Evolutionary conservation across 441 rosid genomes (phyloP).

Genomic region (Gossypium davidsonii): DNA sequence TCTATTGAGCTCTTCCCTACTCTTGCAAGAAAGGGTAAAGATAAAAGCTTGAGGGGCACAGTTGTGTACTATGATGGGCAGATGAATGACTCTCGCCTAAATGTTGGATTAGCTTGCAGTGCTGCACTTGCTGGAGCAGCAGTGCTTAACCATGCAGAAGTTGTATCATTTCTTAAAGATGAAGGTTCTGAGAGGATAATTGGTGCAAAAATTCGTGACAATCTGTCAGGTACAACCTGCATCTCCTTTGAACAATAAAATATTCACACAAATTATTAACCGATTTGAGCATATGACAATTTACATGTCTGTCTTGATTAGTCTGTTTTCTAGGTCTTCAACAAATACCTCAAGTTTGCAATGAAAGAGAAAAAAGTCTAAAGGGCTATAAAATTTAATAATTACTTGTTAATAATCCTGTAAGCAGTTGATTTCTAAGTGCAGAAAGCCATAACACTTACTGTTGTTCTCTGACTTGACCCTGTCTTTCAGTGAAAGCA

Average conservation of each 20-base stretch:
- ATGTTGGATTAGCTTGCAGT: slow-evolving; percentile 82
- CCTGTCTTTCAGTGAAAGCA: neutral
- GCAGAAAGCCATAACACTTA: neutral
- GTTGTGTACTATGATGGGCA: slow-evolving; percentile 96
- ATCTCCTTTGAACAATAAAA: neutral
- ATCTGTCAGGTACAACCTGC: slow-evolving; percentile 50
- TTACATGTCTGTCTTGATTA: neutral
- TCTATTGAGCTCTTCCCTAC: slow-evolving; percentile 87
- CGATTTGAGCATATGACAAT: neutral
- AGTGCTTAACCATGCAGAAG: slow-evolving; percentile 89
- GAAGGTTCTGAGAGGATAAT: slow-evolving; percentile 46
- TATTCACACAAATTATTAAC: neutral
- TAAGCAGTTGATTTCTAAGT: neutral
- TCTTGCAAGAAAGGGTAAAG: slow-evolving; percentile 71
- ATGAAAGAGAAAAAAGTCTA: neutral
- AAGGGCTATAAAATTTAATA: neutral
- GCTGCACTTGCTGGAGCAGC: slow-evolving; percentile 90
- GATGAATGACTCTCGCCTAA: slow-evolving; percentile 92
- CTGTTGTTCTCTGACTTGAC: neutral
- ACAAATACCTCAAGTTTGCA: neutral
- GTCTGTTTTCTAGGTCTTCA: neutral
- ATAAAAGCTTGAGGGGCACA: slow-evolving; percentile 64
- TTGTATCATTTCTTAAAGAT: slow-evolving; percentile 65
- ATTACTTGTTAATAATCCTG: neutral
- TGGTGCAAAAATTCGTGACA: slow-evolving; percentile 80